phyloP scores from a whole-genome alignment of 1,284 basidiomycete species.

The Rhodotorula sp. region DNA sequence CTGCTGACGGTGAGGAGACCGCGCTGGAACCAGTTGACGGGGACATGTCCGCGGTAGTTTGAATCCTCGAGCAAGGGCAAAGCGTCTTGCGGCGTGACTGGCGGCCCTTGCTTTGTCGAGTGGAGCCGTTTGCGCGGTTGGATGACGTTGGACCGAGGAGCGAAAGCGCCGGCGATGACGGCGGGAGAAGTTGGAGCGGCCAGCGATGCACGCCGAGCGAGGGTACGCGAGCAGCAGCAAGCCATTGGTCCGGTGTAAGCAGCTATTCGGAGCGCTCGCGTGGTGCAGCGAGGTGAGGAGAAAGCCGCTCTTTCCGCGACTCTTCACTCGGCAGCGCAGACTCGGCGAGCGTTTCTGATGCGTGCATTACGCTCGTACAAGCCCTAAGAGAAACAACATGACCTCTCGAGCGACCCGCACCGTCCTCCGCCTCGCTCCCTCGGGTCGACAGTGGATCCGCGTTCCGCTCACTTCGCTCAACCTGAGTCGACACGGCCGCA shows the following conservation, averaged over 20 bases:
- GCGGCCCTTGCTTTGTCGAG: background rate
- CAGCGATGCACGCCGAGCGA: too few species aligned
- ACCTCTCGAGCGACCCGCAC: background rate
- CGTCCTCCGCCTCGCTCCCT: slow-evolving; percentile 1
- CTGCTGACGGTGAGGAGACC: slow-evolving; percentile 82
- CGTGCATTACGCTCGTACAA: too few species aligned
- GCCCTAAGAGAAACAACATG: background rate
- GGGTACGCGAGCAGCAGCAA: background rate
- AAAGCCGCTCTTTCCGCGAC: too few species aligned
- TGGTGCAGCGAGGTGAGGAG: too few species aligned
- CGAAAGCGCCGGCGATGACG: too few species aligned
- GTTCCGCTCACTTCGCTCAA: slow-evolving; percentile 9
- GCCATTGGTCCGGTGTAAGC: background rate
- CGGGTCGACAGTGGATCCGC: background rate
- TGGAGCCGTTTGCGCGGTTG: background rate
- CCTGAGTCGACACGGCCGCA: background rate
- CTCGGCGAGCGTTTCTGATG: too few species aligned
- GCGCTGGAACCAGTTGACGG: slow-evolving; percentile 75
- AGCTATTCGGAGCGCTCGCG: too few species aligned
- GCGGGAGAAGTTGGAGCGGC: too few species aligned
- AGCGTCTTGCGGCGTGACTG: background rate
- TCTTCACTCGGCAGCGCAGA: too few species aligned
- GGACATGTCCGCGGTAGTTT: slow-evolving; percentile 70
- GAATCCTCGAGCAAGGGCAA: background rate
- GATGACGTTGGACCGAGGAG: too few species aligned